phyloP scores from a whole-genome alignment of 2,329 filamentous ascomycete genomes.

The Knoxdaviesia capensis region DNA sequence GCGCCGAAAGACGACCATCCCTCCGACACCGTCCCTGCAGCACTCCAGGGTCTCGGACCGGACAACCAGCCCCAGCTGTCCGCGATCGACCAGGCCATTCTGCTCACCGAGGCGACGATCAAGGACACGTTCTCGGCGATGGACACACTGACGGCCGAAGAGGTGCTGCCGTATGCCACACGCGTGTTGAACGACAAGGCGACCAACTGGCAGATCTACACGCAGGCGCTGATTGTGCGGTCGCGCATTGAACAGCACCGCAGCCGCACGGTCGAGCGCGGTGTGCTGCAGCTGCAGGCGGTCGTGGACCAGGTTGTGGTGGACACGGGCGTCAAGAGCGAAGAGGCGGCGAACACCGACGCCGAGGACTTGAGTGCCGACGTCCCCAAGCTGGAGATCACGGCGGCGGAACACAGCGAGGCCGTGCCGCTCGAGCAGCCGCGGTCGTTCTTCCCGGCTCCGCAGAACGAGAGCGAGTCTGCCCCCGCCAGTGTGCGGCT shows the following conservation, averaged over 20 bases:
- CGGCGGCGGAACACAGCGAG: slow-evolving; percentile 10
- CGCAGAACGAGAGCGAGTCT: slow-evolving; percentile 49
- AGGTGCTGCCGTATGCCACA: slow-evolving; percentile 77
- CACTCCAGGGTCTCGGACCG: slow-evolving; percentile 47
- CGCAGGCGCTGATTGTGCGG: slow-evolving; percentile 73
- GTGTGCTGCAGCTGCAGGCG: slow-evolving; percentile 80
- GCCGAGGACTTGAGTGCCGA: slow-evolving; percentile 13
- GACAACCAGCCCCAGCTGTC: slow-evolving; percentile 65
- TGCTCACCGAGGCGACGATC: slow-evolving; percentile 72
- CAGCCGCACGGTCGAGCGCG: slow-evolving; percentile 72
- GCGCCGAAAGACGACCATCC: slow-evolving; percentile 4
- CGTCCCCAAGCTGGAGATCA: slow-evolving; percentile 39
- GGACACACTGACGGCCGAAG: slow-evolving; percentile 76
- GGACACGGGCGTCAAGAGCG: slow-evolving; percentile 35
- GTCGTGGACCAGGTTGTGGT: slow-evolving; percentile 89
- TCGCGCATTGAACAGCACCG: slow-evolving; percentile 78
- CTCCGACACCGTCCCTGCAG: slow-evolving; percentile 28
- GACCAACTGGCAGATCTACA: slow-evolving; percentile 97
- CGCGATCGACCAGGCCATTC: slow-evolving; percentile 73
- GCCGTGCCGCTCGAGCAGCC: slow-evolving; percentile 19
- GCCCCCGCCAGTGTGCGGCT: slow-evolving; percentile 60
- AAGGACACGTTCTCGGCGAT: slow-evolving; percentile 72
- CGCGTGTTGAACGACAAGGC: slow-evolving; percentile 74
- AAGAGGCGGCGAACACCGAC: slow-evolving; percentile 11
- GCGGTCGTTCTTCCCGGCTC: slow-evolving; percentile 62